phyloP scores from a whole-genome alignment of 306 rosid species.

The Senna siamea region DNA sequence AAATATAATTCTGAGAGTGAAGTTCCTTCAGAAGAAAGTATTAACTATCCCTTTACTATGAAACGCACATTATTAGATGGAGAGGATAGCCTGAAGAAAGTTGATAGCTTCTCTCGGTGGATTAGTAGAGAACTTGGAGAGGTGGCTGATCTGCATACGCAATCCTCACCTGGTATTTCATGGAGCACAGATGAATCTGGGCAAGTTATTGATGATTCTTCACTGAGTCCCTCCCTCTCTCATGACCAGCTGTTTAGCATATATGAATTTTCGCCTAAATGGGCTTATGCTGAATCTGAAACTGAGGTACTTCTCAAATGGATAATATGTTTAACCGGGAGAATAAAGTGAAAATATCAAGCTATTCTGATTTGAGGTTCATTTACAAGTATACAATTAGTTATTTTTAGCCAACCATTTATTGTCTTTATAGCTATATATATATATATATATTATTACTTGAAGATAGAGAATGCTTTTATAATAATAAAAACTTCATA shows the following conservation, averaged over 20 bases:
- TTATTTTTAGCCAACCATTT: neutral
- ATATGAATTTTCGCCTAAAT: conserved; percentile 77
- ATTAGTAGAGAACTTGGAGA: conserved; percentile 73
- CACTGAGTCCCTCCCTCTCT: conserved; percentile 90
- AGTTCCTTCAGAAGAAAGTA: conserved; percentile 55
- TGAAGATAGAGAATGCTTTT: conserved; percentile 1
- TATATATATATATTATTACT: neutral
- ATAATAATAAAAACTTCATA: neutral
- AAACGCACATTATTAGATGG: conserved; percentile 64
- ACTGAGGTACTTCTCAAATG: conserved; percentile 59
- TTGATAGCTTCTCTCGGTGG: conserved; percentile 95
- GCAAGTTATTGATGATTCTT: conserved; percentile 65
- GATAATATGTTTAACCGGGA: conserved; percentile 25
- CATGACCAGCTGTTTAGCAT: conserved; percentile 85
- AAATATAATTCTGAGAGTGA: conserved; percentile 47
- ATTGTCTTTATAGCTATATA: neutral
- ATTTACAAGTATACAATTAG: neutral
- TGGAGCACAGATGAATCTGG: conserved; percentile 82
- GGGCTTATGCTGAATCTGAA: conserved; percentile 68
- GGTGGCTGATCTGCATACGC: conserved; percentile 77
- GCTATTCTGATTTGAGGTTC: conserved; percentile 14
- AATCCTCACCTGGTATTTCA: conserved; percentile 75
- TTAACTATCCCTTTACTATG: conserved; percentile 52
- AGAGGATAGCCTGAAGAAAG: conserved; percentile 82
- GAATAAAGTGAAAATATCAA: conserved; percentile 24